Evolutionary conservation across 169 alveolate species (phyloP).

Genomic region (Plasmodium relictum): DNA sequence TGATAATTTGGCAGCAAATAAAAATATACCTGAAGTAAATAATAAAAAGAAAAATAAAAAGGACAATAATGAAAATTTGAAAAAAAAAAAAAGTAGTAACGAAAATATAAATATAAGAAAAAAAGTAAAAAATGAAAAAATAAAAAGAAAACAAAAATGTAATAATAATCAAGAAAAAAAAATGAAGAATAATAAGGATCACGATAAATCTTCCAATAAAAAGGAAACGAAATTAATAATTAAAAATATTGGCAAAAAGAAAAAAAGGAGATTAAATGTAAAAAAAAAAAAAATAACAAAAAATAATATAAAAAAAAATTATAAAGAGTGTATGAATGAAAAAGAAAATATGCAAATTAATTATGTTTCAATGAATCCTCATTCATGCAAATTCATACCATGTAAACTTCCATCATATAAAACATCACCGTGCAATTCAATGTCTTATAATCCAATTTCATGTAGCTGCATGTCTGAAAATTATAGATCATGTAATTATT

Average conservation of each 20-base stretch:
- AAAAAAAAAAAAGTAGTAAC: no score
- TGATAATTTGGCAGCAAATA: neutral
- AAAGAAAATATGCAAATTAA: constrained; percentile 11
- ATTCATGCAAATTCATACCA: neutral
- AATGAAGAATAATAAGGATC: neutral
- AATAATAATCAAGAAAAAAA: neutral
- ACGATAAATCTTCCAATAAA: constrained; percentile 3
- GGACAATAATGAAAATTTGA: neutral
- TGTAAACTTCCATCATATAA: neutral
- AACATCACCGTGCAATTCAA: neutral
- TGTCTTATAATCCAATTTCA: neutral
- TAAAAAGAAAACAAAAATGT: neutral
- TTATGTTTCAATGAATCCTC: neutral
- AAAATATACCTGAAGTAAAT: neutral
- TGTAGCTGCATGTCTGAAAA: neutral
- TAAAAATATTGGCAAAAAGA: constrained; percentile 2
- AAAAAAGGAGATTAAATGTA: constrained; percentile 4
- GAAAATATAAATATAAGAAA: constrained; percentile 11
- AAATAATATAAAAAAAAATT: neutral
- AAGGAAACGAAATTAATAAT: constrained; percentile 40
- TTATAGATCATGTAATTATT: neutral
- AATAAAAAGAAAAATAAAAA: neutral
- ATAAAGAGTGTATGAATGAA: neutral
- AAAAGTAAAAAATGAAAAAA: neutral
- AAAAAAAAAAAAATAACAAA: neutral